phyloP scores from a whole-genome alignment of 495 filamentous ascomycete genomes.

The Aspergillus carlsbadensis region DNA sequence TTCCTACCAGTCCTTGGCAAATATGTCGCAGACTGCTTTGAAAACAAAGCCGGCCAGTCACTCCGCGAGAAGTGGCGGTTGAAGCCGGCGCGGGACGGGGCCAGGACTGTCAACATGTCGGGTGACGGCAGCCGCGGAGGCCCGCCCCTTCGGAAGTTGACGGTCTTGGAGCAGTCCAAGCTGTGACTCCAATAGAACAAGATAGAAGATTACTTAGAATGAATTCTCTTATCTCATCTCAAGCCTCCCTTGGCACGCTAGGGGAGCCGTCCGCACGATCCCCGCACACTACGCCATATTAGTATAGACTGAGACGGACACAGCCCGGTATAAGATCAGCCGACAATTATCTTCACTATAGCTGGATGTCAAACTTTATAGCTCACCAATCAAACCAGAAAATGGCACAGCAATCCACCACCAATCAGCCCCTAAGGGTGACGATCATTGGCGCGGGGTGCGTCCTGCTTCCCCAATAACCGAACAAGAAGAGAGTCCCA shows the following conservation, averaged over 20 bases:
- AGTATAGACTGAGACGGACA: too few relatives aligned
- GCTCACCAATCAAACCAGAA: background rate
- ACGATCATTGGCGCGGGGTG: background rate
- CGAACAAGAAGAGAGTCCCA: background rate
- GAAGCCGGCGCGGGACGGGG: background rate
- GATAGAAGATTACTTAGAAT: background rate
- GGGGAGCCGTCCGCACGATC: background rate
- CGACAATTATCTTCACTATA: too few relatives aligned
- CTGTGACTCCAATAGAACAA: background rate
- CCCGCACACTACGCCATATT: background rate
- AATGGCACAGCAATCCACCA: background rate
- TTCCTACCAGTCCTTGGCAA: conserved; percentile 48
- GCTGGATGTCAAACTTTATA: too few relatives aligned
- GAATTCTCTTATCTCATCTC: background rate
- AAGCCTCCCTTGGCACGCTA: too few relatives aligned
- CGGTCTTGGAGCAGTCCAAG: conserved; percentile 9
- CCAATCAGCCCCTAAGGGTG: background rate
- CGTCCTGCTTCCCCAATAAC: background rate
- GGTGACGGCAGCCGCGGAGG: conserved; percentile 13
- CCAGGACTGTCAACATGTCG: background rate
- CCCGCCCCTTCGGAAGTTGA: conserved; percentile 2
- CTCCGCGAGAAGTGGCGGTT: conserved; percentile 8
- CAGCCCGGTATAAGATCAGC: too few relatives aligned
- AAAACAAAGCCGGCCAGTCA: background rate
- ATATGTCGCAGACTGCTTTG: conserved; percentile 9